A percentile compares a stretch with the other conserved stretches of the same genome.
phyloP scores from a whole-genome alignment of 1,284 basidiomycete species.

The Ustilago sp. region DNA sequence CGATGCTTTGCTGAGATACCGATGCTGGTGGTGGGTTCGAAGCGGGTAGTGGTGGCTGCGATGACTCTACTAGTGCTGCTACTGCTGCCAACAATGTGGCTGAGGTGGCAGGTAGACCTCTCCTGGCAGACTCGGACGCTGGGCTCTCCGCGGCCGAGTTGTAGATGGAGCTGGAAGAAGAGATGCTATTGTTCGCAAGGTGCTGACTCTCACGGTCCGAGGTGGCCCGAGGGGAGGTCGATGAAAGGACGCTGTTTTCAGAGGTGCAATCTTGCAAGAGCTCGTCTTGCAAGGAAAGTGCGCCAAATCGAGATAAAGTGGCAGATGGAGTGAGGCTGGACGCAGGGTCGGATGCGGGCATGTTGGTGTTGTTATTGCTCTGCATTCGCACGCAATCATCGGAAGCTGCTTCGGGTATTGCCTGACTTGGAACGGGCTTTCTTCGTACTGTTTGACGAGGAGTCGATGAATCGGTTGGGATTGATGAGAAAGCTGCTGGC shows the following conservation, averaged over 20 bases:
- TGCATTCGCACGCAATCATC: background rate
- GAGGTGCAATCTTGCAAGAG: background rate
- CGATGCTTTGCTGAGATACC: slow-evolving; percentile 38
- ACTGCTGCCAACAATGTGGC: background rate
- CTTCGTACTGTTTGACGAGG: background rate
- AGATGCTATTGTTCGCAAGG: slow-evolving; percentile 14
- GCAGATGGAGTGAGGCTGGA: slow-evolving; percentile 16
- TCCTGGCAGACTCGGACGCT: slow-evolving; percentile 5
- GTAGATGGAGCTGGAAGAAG: slow-evolving; percentile 28
- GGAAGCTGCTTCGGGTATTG: background rate
- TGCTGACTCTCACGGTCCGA: slow-evolving; percentile 10
- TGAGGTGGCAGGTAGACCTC: background rate
- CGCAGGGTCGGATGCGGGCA: slow-evolving; percentile 1
- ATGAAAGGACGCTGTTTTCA: slow-evolving; percentile 5
- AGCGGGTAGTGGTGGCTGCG: background rate
- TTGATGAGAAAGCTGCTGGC: background rate
- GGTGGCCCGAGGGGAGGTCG: slow-evolving; percentile 12
- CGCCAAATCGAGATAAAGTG: slow-evolving; percentile 26
- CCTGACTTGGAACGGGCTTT: background rate
- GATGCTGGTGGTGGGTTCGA: slow-evolving; percentile 20
- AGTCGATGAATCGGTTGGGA: background rate
- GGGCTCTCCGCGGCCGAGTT: slow-evolving; percentile 30
- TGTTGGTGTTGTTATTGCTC: too few species aligned
- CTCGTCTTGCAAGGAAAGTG: slow-evolving; percentile 34
- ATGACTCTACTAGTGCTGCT: background rate